Percentiles rank a stretch among this genome's conserved stretches.
phyloP scores from a whole-genome alignment of 306 rosid species.

The Glycine soja region DNA sequence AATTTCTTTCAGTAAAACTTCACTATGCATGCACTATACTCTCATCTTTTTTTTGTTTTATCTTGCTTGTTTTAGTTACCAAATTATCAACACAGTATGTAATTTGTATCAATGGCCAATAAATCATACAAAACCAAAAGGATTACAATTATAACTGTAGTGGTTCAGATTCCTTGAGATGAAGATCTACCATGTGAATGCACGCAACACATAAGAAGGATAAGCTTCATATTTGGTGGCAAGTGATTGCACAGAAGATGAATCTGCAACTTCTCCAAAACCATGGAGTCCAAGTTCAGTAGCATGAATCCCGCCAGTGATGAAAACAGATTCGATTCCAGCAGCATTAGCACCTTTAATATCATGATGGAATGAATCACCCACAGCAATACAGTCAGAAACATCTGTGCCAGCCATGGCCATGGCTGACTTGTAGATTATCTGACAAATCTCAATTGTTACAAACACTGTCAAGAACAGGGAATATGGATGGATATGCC shows the following conservation, averaged over 20 bases:
- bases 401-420: conserved; percentile 72
- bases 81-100: no score
- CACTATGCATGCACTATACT: no score
- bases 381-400: conserved; percentile 78
- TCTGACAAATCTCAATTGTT: conserved; percentile 55
- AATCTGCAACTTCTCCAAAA: conserved; percentile 67
- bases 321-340: conserved; percentile 71
- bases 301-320: conserved; percentile 87
- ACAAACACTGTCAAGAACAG: conserved; percentile 36
- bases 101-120: no score
- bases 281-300: conserved; percentile 72
- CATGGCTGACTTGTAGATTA: conserved; percentile 83
- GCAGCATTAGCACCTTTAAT: conserved; percentile 93
- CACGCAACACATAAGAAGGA: conserved; percentile 81
- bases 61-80: no score
- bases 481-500: conserved; percentile 20
- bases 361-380: conserved; percentile 97
- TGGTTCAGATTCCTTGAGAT: conserved; percentile 31
- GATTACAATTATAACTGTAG: conserved; percentile 5
- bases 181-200: conserved; percentile 75
- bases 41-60: no score
- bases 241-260: conserved; percentile 70
- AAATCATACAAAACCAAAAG: conserved; percentile 12
- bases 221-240: conserved; percentile 67
- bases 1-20: no score